Evolutionary conservation across 2,329 filamentous ascomycete species (phyloP).

Genomic region (Colletotrichum somersetense): DNA sequence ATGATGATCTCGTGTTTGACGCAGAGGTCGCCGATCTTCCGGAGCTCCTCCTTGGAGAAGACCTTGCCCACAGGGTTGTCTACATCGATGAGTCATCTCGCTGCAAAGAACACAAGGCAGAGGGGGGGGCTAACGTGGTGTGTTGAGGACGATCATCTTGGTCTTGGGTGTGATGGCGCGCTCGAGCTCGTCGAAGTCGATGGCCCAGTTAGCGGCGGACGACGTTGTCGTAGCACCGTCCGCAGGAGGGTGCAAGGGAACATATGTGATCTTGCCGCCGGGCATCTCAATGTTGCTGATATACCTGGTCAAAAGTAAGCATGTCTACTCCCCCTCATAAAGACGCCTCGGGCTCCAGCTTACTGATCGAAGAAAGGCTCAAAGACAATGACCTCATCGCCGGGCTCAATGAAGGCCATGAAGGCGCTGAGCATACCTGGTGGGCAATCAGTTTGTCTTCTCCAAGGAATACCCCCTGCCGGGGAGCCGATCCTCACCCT

Average conservation of each 20-base stretch:
- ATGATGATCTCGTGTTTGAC: conserved; percentile 96
- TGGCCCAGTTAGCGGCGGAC: conserved; percentile 87
- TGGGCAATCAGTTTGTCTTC: conserved; percentile 6
- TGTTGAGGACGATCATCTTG: conserved; percentile 96
- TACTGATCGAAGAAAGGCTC: conserved; percentile 99
- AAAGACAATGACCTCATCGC: conserved; percentile 97
- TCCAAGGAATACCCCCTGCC: background rate
- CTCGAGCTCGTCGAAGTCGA: conserved; percentile 87
- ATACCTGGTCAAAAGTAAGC: conserved; percentile 65
- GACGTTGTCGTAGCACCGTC: conserved; percentile 84
- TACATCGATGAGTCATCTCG: conserved; percentile 43
- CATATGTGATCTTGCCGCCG: conserved; percentile 93
- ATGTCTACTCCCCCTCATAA: background rate
- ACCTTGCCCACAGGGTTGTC: conserved; percentile 99
- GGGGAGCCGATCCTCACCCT: conserved; percentile 60
- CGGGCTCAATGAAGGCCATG: conserved; percentile 95
- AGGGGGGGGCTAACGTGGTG: conserved; percentile 62
- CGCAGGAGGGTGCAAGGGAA: conserved; percentile 90
- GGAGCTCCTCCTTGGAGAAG: conserved; percentile 85
- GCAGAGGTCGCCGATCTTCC: conserved; percentile 87
- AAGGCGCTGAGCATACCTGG: conserved; percentile 93
- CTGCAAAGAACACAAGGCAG: background rate
- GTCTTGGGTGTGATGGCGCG: conserved; percentile 85
- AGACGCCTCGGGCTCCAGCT: conserved; percentile 43
- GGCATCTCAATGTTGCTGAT: conserved; percentile 99